These are phyloP conservation scores for Colletotrichum cereale DNA, from an alignment of 2,329 filamentous ascomycete species.

Conservation along the genomic window DNA sequence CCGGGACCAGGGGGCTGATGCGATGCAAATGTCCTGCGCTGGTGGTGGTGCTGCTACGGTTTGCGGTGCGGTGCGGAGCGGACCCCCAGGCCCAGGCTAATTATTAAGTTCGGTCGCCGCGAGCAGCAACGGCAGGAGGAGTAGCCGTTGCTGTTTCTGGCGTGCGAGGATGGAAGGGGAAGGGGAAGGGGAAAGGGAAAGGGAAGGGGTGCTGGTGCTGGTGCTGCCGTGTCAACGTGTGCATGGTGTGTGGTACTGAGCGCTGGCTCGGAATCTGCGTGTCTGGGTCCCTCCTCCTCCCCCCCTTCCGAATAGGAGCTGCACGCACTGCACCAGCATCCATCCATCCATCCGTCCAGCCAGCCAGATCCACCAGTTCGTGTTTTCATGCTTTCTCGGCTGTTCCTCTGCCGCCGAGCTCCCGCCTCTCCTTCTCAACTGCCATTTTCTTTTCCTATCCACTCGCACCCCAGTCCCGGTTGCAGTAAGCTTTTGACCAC, in stretches of 20 bases:
- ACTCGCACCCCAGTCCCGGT: slow-evolving; percentile 17
- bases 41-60: slow-evolving; percentile 13
- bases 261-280: slow-evolving; percentile 29
- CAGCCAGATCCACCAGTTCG: background rate
- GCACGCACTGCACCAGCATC: background rate
- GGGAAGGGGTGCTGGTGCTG: background rate
- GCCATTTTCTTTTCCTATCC: slow-evolving; percentile 8
- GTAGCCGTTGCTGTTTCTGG: slow-evolving; percentile 15
- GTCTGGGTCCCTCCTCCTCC: slow-evolving; percentile 24
- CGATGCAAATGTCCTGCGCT: slow-evolving; percentile 35
- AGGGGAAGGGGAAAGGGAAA: background rate
- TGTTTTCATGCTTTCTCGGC: slow-evolving; percentile 23
- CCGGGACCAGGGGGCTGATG: slow-evolving; percentile 41
- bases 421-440: background rate
- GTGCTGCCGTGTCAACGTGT: slow-evolving; percentile 19
- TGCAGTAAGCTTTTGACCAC: slow-evolving; percentile 33
- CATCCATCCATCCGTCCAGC: background rate
- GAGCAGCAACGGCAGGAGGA: slow-evolving; percentile 14
- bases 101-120: slow-evolving; percentile 22
- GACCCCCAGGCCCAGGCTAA: slow-evolving; percentile 11
- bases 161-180: background rate
- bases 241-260: slow-evolving; percentile 11
- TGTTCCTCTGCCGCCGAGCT: slow-evolving; percentile 29
- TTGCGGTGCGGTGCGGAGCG: slow-evolving; percentile 36
- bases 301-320: background rate